Evolutionary conservation across 371 early-diverging fungal species (phyloP).

Genomic region (Mortierella sp.): DNA sequence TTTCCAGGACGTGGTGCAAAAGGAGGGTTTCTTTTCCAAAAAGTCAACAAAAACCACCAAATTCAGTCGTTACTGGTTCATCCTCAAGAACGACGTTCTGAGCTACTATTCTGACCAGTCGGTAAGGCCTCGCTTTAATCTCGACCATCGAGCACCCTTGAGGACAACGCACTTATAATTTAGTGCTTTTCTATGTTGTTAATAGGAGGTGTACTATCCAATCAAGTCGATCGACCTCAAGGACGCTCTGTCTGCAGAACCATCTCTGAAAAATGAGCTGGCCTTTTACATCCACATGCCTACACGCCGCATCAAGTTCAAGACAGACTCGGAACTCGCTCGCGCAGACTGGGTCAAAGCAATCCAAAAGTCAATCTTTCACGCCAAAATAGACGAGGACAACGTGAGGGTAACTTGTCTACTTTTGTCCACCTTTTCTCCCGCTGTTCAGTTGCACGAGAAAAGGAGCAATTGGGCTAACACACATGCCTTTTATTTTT

Average conservation of each 20-base stretch:
- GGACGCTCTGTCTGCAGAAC: constrained; percentile 65
- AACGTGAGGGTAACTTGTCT: constrained; percentile 63
- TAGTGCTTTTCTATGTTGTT: background rate
- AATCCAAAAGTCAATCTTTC: constrained; percentile 74
- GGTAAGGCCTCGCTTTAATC: constrained; percentile 30
- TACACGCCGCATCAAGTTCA: constrained; percentile 66
- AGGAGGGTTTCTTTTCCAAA: constrained; percentile 76
- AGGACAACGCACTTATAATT: background rate
- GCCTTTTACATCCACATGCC: constrained; percentile 50
- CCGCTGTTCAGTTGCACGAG: background rate
- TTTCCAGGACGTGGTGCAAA: constrained; percentile 65
- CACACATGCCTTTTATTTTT: background rate
- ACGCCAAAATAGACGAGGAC: constrained; percentile 73
- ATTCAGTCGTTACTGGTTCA: constrained; percentile 77
- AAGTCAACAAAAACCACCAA: constrained; percentile 59
- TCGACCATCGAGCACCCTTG: background rate
- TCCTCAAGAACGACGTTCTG: constrained; percentile 74
- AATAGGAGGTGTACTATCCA: constrained; percentile 77
- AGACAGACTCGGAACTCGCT: constrained; percentile 62
- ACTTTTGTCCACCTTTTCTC: background rate
- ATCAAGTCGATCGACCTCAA: constrained; percentile 78
- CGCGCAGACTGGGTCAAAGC: constrained; percentile 61
- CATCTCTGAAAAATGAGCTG: constrained; percentile 45
- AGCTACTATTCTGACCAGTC: constrained; percentile 73
- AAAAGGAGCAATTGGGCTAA: background rate